Base-by-base conservation (phyloP, 2,329 filamentous ascomycete species). In the Aureobasidium sp. region DNA sequence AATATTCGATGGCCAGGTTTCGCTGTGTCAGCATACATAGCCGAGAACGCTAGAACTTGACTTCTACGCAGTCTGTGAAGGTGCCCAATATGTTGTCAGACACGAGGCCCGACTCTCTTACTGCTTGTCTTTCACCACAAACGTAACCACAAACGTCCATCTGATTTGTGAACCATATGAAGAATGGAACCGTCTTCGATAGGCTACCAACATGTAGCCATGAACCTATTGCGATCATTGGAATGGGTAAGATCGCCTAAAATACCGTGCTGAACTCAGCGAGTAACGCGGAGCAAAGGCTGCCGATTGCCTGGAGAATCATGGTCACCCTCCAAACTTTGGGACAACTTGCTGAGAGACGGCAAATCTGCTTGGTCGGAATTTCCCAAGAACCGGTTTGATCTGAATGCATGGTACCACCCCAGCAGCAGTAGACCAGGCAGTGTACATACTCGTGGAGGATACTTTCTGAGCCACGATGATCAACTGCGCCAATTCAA, bases 261-360 rank as follows among this genome's bases (percentile, higher is more conserved):
- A 8, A 8, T n/a, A 3, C 8, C 10, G 30, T 48, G 8, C 10
- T 6, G 30, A 8, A 32, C 29, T 21, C 27, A 48, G 45, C 13
- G 14, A 34, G 29, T 48, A 48, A 48, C 45, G 27, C n/a, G 9
- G 16, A 48, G 27, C 5, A 27, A 48, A 48, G 76, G 71, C 1
- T 78, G 78, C 32, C 71, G 79, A 0, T 75, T 80, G 27, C 78
- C 78, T 1, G 78, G 77, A 0, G 67, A 67, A 39, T 70, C 70
- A 36, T 67, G 65, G 36, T 69, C 68, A 9, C 51, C 62, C 5
- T 54, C 53, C 2, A 60, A 62, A 36, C 54, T 64, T 3, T 64
- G 62, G 62, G 53, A 64, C 6, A 34, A 62, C 4, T 30, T 64
- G 7, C 27, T 39, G 7, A 41, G 47, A 34, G 44, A 45, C 13